A percentile compares a stretch with the other conserved stretches of the same genome.
Evolutionary conservation across 331 rosid species (phyloP).

Genomic region (Phaseolus coccineus): DNA sequence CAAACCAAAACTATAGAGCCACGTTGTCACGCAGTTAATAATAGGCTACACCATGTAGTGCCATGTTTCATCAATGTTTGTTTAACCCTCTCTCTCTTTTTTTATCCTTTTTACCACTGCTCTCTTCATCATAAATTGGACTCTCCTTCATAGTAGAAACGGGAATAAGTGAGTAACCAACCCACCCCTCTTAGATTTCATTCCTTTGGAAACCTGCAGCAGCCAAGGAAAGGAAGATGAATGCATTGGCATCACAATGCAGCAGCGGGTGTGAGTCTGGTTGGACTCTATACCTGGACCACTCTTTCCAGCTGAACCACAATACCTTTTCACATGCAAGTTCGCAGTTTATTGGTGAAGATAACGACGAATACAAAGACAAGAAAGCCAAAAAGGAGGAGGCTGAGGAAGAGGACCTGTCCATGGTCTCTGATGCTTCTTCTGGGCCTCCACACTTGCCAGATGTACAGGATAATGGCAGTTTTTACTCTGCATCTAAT

Average conservation of each 20-base stretch:
- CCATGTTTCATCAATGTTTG: background rate
- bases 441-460: constrained; percentile 88
- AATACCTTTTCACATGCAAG: constrained; percentile 48
- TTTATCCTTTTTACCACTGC: constrained; percentile 29
- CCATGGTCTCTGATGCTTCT: constrained; percentile 98
- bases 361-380: constrained; percentile 37
- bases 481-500: constrained; percentile 50
- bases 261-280: constrained; percentile 94
- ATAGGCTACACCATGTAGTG: background rate
- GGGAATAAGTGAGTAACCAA: background rate
- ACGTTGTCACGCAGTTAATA: constrained; percentile 41
- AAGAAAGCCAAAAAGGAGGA: constrained; percentile 41
- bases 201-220: background rate
- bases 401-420: constrained; percentile 69
- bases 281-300: constrained; percentile 91
- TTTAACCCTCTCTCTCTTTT: background rate
- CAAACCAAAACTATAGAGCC: constrained; percentile 34
- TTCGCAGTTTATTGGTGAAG: constrained; percentile 30
- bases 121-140: constrained; percentile 43
- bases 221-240: constrained; percentile 48
- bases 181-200: constrained; percentile 22
- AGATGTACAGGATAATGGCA: constrained; percentile 49
- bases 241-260: constrained; percentile 64
- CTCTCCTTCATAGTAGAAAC: constrained; percentile 22
- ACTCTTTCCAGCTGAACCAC: constrained; percentile 57